Base-by-base conservation (phyloP, 176 grass and related monocot species). In the Dactylis glomerata region DNA sequence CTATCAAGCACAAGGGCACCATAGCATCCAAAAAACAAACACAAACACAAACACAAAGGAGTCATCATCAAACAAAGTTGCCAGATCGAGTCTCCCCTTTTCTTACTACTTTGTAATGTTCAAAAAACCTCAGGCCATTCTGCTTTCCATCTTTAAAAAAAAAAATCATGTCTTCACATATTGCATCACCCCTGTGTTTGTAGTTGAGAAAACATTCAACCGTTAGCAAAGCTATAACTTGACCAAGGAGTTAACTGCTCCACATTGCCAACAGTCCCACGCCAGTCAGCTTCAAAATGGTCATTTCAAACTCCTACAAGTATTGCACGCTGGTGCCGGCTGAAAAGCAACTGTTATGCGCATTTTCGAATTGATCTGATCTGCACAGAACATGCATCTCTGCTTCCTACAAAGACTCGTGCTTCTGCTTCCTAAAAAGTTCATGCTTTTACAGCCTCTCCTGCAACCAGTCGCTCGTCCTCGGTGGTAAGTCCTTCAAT, bases 401-500 rank as follows among this genome's bases (percentile, higher is more conserved):
- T 62, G 54, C 37, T 83, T 73, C 37, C 38, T 32, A 23, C 3
- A 51, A 32, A 24, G 31, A 19, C 19, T 83, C 81, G 62, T 45
- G 70, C 81, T 44, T 83, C 37, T 62, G 54, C 37, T 83, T 73
- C 37, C 38, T 32, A 16, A 51, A 32, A 34, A 31, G 26, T 11
- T 83, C 81, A 74, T 45, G 70, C 81, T 49, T 75, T 75, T 16
- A 45, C 8, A 75, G 69, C 81, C 46, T 36, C 69, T 83, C 8
- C 38, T 0, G 6, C 12, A 47, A 28, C 41, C 55, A 84, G 56
- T 32, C 14, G 28, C 40, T 84, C 42, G 1, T 84, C 56, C 30
- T 84, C 82, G 50, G 41, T 83, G 19, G 73, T 44, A 73, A 89
- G 87, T 32, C 83, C 77, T n/a, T 89, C 78, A 4, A 94, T 87